These are phyloP conservation scores for Lojkania enalia DNA, from an alignment of 2,329 filamentous ascomycete genomes.

Conservation along the genomic window DNA sequence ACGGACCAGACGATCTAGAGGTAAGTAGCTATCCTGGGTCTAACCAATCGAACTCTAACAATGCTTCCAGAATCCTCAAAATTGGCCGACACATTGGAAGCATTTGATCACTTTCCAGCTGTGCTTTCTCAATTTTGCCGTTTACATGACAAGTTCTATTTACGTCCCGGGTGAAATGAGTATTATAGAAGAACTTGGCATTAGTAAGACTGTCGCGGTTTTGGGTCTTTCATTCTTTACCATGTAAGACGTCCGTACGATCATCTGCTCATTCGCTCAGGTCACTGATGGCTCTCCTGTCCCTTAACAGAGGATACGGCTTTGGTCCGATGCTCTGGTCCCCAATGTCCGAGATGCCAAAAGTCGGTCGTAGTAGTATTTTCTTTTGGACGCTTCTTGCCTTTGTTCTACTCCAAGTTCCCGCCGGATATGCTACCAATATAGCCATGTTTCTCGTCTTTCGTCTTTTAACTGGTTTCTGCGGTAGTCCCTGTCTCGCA, in stretches of 20 bases:
- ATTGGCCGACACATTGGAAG: conserved; percentile 52
- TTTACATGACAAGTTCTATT: conserved; percentile 54
- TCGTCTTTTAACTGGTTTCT: not conserved
- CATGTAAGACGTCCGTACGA: conserved; percentile 10
- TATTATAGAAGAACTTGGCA: conserved; percentile 44
- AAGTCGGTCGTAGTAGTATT: conserved; percentile 42
- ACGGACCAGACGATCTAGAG: no score
- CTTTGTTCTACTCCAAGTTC: conserved; percentile 27
- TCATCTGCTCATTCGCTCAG: not conserved
- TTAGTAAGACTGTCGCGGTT: conserved; percentile 46
- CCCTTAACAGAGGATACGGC: conserved; percentile 30
- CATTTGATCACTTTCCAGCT: conserved; percentile 52
- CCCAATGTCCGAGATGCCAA: conserved; percentile 48
- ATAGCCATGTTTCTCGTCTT: conserved; percentile 1
- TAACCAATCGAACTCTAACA: no score
- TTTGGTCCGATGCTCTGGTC: conserved; percentile 42
- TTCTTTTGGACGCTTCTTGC: conserved; percentile 13
- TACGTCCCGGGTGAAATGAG: conserved; percentile 48
- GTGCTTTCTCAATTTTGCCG: conserved; percentile 52
- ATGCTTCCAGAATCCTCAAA: conserved; percentile 55
- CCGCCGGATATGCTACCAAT: conserved; percentile 26
- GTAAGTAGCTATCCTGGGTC: no score
- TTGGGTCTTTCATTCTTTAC: conserved; percentile 47
- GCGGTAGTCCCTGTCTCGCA: conserved; percentile 22
- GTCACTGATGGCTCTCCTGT: not conserved